Evolutionary conservation across 495 filamentous ascomycete species (phyloP).

Genomic region (Hyaloscypha variabilis): DNA sequence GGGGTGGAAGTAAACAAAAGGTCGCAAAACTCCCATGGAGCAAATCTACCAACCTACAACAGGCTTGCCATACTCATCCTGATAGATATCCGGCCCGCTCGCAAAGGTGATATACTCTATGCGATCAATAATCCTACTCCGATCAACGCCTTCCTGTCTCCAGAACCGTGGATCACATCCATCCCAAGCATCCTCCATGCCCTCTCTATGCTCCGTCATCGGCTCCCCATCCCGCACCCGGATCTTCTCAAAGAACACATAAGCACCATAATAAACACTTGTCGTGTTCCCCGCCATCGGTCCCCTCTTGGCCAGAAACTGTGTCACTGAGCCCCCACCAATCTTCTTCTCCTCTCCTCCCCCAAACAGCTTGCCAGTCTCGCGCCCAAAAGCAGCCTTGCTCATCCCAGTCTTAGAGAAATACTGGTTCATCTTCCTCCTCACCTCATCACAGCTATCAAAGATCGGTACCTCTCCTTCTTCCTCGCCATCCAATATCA

Average conservation of each 20-base stretch:
- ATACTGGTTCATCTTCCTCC: slow-evolving; percentile 55
- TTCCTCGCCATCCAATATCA: slow-evolving; percentile 46
- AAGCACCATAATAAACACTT: slow-evolving; percentile 51
- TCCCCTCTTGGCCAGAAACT: slow-evolving; percentile 54
- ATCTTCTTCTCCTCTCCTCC: slow-evolving; percentile 30
- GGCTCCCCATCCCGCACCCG: slow-evolving; percentile 55
- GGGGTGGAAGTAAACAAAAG: too few relatives aligned
- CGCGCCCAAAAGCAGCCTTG: slow-evolving; percentile 54
- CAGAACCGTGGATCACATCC: not conserved
- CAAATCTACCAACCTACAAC: too few relatives aligned
- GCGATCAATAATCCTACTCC: too few relatives aligned
- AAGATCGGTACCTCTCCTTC: slow-evolving; percentile 46
- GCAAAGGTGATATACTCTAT: too few relatives aligned
- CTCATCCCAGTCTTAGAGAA: slow-evolving; percentile 49
- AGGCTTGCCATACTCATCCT: too few relatives aligned
- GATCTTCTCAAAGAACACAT: slow-evolving; percentile 65
- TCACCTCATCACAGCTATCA: slow-evolving; percentile 60
- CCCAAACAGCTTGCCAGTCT: slow-evolving; percentile 40
- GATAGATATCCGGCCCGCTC: too few relatives aligned
- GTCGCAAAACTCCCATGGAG: too few relatives aligned
- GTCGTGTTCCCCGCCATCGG: slow-evolving; percentile 43
- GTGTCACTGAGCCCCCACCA: slow-evolving; percentile 40
- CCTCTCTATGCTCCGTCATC: slow-evolving; percentile 52
- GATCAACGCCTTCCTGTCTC: too few relatives aligned
- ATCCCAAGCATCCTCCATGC: slow-evolving; percentile 49